Conservation (phyloP, 169 alveolate species). For the Neospora caninum region DNA sequence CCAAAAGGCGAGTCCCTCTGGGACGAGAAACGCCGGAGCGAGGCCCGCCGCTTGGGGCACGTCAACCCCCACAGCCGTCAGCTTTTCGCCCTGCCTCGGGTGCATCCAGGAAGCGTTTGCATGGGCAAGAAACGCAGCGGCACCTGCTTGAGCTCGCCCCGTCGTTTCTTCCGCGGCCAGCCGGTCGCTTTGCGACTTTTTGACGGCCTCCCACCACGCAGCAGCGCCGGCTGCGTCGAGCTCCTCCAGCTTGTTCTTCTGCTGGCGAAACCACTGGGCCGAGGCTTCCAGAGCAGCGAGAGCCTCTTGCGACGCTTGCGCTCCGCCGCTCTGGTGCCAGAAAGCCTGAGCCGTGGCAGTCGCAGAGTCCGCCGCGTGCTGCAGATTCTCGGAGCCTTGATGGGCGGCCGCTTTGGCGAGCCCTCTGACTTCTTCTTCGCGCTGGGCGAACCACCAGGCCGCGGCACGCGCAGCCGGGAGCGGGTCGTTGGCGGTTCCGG, state of each 20-base stretch:
- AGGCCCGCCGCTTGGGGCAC: not conserved
- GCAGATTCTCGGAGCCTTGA: not conserved
- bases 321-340: not conserved
- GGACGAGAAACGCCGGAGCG: not conserved
- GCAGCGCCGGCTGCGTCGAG: not conserved
- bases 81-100: no score
- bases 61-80: not conserved
- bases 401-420: slow-evolving; percentile 1
- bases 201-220: not conserved
- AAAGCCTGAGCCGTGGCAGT: not conserved
- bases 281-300: slow-evolving; percentile 26
- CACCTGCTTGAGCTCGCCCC: no score
- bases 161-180: not conserved
- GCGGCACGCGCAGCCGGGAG: slow-evolving; percentile 48
- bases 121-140: no score
- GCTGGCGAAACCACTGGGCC: slow-evolving; percentile 2
- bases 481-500: not conserved
- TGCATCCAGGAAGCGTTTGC: not conserved
- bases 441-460: slow-evolving; percentile 15
- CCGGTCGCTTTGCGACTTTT: not conserved
- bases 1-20: not conserved
- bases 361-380: not conserved
- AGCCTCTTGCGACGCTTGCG: slow-evolving; percentile 13
- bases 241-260: slow-evolving; percentile 26
- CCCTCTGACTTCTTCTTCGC: slow-evolving; percentile 12